Base-by-base conservation (phyloP, 768 basidiomycete genomes). In the Peribolospora baueri region DNA sequence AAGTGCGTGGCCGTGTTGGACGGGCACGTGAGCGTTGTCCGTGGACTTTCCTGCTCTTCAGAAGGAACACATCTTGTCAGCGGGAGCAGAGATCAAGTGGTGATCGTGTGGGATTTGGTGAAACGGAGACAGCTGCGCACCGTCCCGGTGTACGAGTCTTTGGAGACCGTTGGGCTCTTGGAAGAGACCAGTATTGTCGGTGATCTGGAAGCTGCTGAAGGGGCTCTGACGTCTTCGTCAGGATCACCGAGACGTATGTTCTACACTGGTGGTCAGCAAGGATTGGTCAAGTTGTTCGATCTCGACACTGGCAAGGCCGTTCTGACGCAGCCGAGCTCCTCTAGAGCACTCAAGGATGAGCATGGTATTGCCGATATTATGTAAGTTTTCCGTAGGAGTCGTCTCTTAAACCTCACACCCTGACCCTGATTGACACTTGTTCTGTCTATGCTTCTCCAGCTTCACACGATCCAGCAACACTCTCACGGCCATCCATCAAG, bases 21-120 rank as follows among this genome's bases (percentile, higher is more conserved):
- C 61, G 93, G 90, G 0, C 93, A 98, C 67, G 82, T 84, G 46
- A 88, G 84, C 43, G 90, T 97, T 43, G 88, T 91, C 7, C 73
- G 93, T 55, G 88, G 86, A 5, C 72, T 97, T 45, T 86, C 83
- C 61, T 76, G 88, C 36, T 82, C 82, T 4, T 64, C 66, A 5
- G 88, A 95, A 64, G 91, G 90, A 9, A 77, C 78, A 63, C 90
- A 82, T 81, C 74, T 93, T 36, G 70, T 97, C 56, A 87, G 80
- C 56, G 90, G 85, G 11, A 91, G 90, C 38, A 72, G 93, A 56
- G 93, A 98, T 67, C 80, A 85, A 6, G 87, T 97, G 1, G 82
- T 86, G 14, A 68, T 95, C 51, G 72, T 98, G 1, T 98, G 93
- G 93, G 84, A 97, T 63, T 71, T 93, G 67, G 38, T 59, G 59